phyloP scores from a whole-genome alignment of 2,329 filamentous ascomycete species.

The Leptographium radiaticola region DNA sequence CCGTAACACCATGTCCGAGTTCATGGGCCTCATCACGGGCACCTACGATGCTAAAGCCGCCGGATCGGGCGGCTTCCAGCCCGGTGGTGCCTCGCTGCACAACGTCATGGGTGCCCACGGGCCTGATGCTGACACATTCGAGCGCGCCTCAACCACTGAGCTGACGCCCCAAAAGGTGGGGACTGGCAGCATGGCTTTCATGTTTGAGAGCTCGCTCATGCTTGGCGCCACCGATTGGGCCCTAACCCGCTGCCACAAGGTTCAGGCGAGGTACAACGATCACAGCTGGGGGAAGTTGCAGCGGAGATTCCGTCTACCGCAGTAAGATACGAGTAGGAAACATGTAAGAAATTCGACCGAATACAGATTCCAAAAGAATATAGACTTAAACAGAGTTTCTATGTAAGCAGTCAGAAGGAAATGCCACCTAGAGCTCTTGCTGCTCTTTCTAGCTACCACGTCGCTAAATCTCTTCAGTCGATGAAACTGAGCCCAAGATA shows the following conservation, averaged over 20 bases:
- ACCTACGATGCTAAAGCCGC: constrained; percentile 49
- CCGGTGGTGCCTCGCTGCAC: constrained; percentile 46
- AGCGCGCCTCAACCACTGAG: constrained; percentile 40
- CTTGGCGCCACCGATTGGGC: constrained; percentile 62
- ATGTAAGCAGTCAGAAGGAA: no score
- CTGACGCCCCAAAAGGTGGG: constrained; percentile 42
- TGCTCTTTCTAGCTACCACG: no score
- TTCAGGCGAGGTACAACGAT: constrained; percentile 57
- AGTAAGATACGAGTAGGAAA: no score
- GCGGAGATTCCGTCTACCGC: no score
- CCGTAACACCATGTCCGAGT: constrained; percentile 52
- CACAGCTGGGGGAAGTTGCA: constrained; percentile 60
- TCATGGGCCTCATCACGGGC: constrained; percentile 45
- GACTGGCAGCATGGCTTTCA: constrained; percentile 48
- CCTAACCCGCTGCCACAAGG: constrained; percentile 41
- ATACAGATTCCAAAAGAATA: no score
- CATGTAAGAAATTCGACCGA: no score
- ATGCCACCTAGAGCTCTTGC: no score
- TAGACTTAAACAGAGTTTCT: no score
- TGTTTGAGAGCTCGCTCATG: constrained; percentile 58
- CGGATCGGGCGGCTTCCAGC: constrained; percentile 34
- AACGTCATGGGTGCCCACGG: constrained; percentile 59
- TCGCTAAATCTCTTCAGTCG: no score
- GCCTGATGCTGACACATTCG: constrained; percentile 42
- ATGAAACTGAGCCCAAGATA: no score